Conservation (phyloP, 2,329 filamentous ascomycete species). For the Coniochaeta sp. region DNA sequence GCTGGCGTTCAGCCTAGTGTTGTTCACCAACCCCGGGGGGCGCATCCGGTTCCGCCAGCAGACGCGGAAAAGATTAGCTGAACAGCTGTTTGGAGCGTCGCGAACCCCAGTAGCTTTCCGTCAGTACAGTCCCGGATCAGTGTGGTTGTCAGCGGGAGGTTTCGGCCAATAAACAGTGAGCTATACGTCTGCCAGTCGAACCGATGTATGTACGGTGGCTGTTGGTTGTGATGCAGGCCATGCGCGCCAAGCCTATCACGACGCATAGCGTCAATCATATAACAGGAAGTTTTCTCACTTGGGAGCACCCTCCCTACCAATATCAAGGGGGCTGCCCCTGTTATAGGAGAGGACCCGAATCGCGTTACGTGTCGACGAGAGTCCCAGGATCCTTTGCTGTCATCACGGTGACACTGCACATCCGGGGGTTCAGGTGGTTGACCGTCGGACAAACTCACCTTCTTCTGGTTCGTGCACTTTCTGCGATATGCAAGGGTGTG, state of each 20-base stretch:
- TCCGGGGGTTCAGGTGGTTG: too few relatives aligned
- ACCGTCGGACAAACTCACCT: too few relatives aligned
- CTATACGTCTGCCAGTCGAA: too few relatives aligned
- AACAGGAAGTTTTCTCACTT: neutral
- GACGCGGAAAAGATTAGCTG: too few relatives aligned
- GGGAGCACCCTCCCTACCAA: neutral
- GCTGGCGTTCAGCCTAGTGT: neutral
- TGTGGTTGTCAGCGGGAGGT: conserved; percentile 4
- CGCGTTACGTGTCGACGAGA: too few relatives aligned
- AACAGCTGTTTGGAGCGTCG: too few relatives aligned
- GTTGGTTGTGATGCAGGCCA: neutral
- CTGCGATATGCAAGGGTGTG: neutral
- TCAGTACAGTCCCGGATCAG: neutral
- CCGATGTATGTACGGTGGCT: neutral
- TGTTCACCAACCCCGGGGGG: neutral
- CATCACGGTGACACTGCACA: neutral
- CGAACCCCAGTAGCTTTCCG: too few relatives aligned
- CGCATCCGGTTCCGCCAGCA: too few relatives aligned
- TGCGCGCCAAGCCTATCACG: neutral
- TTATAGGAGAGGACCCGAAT: neutral
- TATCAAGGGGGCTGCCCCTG: neutral
- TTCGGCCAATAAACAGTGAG: neutral
- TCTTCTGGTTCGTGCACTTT: neutral
- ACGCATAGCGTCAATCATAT: neutral
- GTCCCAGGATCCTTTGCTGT: too few relatives aligned